Percentiles rank a stretch among this genome's conserved stretches.
These are phyloP conservation scores for Hygrophorus russula DNA, from an alignment of 768 basidiomycete genomes.

Conservation along the genomic window DNA sequence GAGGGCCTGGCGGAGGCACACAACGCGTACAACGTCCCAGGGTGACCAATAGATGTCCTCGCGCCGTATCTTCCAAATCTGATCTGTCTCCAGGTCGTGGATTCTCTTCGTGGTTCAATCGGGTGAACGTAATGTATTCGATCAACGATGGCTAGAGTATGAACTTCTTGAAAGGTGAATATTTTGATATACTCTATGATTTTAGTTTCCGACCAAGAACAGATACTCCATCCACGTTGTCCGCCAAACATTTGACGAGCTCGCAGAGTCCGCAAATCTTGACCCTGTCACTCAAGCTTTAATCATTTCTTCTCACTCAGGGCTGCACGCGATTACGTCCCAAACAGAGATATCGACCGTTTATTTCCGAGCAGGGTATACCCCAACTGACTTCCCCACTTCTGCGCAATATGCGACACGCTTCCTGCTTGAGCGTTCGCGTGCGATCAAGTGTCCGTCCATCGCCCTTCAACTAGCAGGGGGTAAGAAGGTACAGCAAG, in stretches of 20 bases:
- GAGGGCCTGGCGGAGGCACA: slow-evolving; percentile 75
- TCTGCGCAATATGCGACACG: slow-evolving; percentile 59
- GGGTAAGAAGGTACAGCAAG: slow-evolving; percentile 91
- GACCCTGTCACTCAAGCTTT: slow-evolving; percentile 35
- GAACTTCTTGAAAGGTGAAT: slow-evolving; percentile 68
- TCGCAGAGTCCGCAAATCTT: slow-evolving; percentile 46
- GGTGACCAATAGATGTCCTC: slow-evolving; percentile 23
- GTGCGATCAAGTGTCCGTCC: slow-evolving; percentile 87
- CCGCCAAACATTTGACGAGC: slow-evolving; percentile 66
- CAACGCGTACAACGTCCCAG: slow-evolving; percentile 47
- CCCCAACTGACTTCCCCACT: slow-evolving; percentile 69
- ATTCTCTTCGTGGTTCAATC: slow-evolving; percentile 88
- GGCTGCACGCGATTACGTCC: slow-evolving; percentile 16
- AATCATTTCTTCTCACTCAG: slow-evolving; percentile 21
- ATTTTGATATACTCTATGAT: neutral
- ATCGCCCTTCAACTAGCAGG: slow-evolving; percentile 92
- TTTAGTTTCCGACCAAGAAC: neutral
- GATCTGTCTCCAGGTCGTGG: slow-evolving; percentile 21
- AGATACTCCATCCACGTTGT: slow-evolving; percentile 70
- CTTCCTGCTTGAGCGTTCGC: slow-evolving; percentile 65
- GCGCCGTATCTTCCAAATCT: neutral
- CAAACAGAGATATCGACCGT: slow-evolving; percentile 69
- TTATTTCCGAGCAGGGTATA: slow-evolving; percentile 88
- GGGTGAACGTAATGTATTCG: slow-evolving; percentile 88
- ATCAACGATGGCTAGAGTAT: slow-evolving; percentile 85